Conservation (phyloP, 2,329 filamentous ascomycete species). For the Gaeumannomyces tritici region DNA sequence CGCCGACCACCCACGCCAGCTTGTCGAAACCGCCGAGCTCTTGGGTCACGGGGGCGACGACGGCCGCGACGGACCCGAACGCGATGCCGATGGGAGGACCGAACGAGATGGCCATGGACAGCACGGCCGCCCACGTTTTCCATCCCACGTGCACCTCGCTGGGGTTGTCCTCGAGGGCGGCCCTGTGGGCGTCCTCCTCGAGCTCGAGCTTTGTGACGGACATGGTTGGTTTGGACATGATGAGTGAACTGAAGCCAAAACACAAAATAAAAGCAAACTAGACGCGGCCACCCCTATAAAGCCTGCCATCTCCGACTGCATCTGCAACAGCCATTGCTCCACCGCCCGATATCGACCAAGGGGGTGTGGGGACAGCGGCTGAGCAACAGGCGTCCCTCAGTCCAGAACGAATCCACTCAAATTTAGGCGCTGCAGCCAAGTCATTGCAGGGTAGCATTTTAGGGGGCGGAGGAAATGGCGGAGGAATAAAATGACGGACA, state of each 20-base stretch:
- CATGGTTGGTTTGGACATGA: too few species aligned
- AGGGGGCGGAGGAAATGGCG: too few species aligned
- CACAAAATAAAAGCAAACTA: too few species aligned
- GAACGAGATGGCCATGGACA: neutral
- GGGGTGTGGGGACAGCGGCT: too few species aligned
- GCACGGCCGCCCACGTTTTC: neutral
- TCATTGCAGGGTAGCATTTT: neutral
- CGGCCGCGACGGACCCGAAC: neutral
- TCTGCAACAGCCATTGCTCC: too few species aligned
- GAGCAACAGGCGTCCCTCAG: too few species aligned
- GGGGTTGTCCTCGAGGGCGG: constrained; percentile 1
- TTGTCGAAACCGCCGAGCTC: constrained; percentile 11
- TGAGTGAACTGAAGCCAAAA: too few species aligned
- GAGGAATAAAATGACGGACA: too few species aligned
- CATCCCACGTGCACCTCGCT: neutral
- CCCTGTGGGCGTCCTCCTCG: neutral
- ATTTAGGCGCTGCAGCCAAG: neutral
- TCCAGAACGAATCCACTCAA: too few species aligned
- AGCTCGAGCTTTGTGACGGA: neutral
- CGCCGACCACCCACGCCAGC: constrained; percentile 13
- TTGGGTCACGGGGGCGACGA: neutral
- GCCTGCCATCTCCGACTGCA: too few species aligned
- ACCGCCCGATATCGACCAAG: too few species aligned
- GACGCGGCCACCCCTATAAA: too few species aligned
- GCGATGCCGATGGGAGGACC: neutral